Base-by-base conservation (phyloP, 805 yeast species). In the Kodamaea hsintzibuensis region DNA sequence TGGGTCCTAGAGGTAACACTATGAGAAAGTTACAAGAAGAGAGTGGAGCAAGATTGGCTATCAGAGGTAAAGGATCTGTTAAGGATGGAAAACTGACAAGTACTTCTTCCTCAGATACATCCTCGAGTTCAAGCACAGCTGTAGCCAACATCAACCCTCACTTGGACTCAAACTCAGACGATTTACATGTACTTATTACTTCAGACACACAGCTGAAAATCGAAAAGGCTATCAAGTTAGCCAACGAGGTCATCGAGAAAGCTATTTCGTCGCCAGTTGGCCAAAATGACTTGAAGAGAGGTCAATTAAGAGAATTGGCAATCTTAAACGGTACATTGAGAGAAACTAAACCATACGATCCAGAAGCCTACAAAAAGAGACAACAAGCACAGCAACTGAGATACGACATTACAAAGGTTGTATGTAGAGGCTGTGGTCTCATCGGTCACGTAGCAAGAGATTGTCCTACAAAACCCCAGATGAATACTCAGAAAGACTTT, bases 1-100 rank as follows among this genome's bases (percentile, higher is more conserved):
- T 95, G 49, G 99, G 99, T 0, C 99, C 99, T 33, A 85, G 99
- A 76, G 99, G 98, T 19, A 87, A 88, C 62, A 93, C 97, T 0
- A 72, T 93, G 61, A 82, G 89, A 56, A 82, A 83, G 61, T 72
- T 96, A 69, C 96, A 93, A 66, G 85, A 82, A 27, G 85, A 87
- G 49, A 86, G 96, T 40, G 97, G 97, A 0, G 97, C 98, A 14
- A 83, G 81, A 59, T 87, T 95, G 55, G 96, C 92, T 2, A 89
- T 95, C 49, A 79, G 99, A 60, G 99, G 99, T 25, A 85, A 88
- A 60, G 99, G 99, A 0, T 92, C 98, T 1, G 96, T 91, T 16
- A 93, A 93, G 65, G 96, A 90, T 64, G 98, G 98, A 33, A 88
- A 85, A 67, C 69, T 71, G 19, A 81, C 82, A 54, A 72, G 82